A percentile compares a stretch with the other conserved stretches of the same genome.
These are phyloP conservation scores for Penicillium cataractarum DNA, from an alignment of 495 filamentous ascomycete genomes.

Conservation along the genomic window DNA sequence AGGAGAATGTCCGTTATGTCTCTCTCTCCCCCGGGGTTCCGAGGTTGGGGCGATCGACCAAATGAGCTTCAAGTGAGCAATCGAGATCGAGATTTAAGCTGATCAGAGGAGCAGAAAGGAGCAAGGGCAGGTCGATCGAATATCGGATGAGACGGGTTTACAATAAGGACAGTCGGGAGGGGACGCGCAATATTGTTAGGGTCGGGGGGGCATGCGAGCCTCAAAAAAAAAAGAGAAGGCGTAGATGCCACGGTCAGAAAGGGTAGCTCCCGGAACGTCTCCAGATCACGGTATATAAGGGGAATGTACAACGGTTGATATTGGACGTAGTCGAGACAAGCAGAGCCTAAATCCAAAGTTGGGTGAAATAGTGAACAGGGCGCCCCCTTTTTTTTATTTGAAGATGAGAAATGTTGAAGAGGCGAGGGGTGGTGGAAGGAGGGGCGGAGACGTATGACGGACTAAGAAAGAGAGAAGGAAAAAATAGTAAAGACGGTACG, in stretches of 20 bases:
- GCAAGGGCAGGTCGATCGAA: background rate
- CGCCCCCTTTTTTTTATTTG: constrained; percentile 22
- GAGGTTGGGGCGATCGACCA: background rate
- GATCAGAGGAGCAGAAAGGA: constrained; percentile 4
- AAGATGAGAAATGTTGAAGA: constrained; percentile 25
- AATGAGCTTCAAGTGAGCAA: background rate
- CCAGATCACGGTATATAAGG: background rate
- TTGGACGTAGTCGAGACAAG: too few species aligned
- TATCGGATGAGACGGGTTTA: background rate
- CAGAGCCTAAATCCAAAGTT: background rate
- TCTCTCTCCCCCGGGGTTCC: background rate
- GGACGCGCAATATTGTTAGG: background rate
- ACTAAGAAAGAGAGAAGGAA: constrained; percentile 20
- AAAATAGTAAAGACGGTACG: constrained; percentile 31
- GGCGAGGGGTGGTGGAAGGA: constrained; percentile 28
- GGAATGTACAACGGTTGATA: background rate
- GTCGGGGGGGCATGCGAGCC: constrained; percentile 7
- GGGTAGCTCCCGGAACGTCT: background rate
- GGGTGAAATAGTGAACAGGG: constrained; percentile 3
- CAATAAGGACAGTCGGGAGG: background rate
- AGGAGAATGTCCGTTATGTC: background rate
- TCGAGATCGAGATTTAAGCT: background rate
- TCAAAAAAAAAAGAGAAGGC: background rate
- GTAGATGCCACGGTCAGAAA: background rate
- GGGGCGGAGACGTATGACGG: constrained; percentile 31